phyloP scores from a whole-genome alignment of 139 green algal genomes.

The Spirogloea muscicola region DNA sequence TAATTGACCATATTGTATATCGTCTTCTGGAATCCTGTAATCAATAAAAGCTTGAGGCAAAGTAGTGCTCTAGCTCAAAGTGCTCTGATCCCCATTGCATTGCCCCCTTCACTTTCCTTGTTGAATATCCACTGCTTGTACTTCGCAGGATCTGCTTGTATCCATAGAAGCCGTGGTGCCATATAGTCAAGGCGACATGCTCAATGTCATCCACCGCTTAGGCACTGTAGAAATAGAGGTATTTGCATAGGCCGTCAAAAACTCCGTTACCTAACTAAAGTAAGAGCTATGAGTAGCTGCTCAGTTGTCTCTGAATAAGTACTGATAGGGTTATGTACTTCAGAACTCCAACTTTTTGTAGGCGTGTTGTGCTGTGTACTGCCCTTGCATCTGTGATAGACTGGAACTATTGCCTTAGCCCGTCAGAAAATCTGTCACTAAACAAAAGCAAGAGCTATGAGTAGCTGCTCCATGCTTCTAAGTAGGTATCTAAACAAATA shows the following conservation, averaged over 20 bases:
- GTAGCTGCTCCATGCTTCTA: background rate
- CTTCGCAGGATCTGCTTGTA: slow-evolving; percentile 16
- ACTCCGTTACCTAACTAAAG: background rate
- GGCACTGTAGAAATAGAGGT: slow-evolving; percentile 8
- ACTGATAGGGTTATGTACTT: background rate
- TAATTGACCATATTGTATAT: no score
- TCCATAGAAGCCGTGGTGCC: slow-evolving; percentile 44
- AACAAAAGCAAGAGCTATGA: no score
- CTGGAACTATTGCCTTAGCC: no score
- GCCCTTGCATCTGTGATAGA: background rate
- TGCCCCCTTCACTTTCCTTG: background rate
- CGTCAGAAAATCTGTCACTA: no score
- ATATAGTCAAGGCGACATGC: slow-evolving; percentile 45
- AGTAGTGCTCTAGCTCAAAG: no score
- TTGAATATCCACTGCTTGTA: no score
- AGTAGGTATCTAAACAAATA: background rate
- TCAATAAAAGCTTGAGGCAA: no score
- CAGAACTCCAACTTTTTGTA: background rate
- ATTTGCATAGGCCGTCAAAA: background rate
- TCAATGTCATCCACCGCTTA: slow-evolving; percentile 32
- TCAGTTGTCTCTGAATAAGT: background rate
- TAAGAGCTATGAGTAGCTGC: background rate
- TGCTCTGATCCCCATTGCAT: no score
- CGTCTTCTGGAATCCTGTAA: no score
- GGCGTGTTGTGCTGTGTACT: background rate